Base-by-base conservation (phyloP, 1,284 basidiomycete species). In the Ceratobasidium theobromae region DNA sequence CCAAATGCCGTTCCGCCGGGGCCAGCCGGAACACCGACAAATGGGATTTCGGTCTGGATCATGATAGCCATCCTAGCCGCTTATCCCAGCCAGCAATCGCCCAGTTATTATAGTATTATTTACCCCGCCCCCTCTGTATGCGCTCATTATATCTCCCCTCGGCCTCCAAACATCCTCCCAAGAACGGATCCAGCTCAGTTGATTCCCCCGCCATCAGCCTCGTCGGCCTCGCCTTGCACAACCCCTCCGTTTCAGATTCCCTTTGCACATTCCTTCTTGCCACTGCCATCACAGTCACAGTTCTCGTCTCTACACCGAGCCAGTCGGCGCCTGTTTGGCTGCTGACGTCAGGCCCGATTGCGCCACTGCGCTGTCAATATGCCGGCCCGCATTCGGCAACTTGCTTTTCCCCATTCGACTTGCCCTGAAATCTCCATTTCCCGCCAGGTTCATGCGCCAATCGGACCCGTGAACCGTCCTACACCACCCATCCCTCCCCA, bases 1-100 rank as follows among this genome's bases (percentile, higher is more conserved):
- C 57, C 57, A 60, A 60, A 60, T 60, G 57, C 57, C 57, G 57
- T 60, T 60, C 57, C 57, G 57, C 57, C 57, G 57, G 57, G 57
- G 28, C 45, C 41, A 49, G 57, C 57, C 57, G 57, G 57, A 28
- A 60, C 32, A 16, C 57, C 57, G 57, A 60, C 57, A 60, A 60
- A 60, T 60, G 57, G 57, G 25, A 49, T 60, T 38, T 60, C 57
- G 32, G 57, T 45, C 57, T 60, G 57, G 27, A 60, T 57, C 35
- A 57, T 60, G 28, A 25, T n/a, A 21, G 43, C 43, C 9, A 45
- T 45, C 43, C 35, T 45, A 45, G 43, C 18, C 9, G 9, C 9
- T 21, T 6, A 21, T 21, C 43, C 9, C 12, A n/a, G 18, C 43
- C 18, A 45, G 8, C 18, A 45, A 21, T n/a, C n/a, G n/a, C n/a